These are phyloP conservation scores for Craterostigma plantagineum DNA, from an alignment of 257 asterid genomes.

Conservation along the genomic window DNA sequence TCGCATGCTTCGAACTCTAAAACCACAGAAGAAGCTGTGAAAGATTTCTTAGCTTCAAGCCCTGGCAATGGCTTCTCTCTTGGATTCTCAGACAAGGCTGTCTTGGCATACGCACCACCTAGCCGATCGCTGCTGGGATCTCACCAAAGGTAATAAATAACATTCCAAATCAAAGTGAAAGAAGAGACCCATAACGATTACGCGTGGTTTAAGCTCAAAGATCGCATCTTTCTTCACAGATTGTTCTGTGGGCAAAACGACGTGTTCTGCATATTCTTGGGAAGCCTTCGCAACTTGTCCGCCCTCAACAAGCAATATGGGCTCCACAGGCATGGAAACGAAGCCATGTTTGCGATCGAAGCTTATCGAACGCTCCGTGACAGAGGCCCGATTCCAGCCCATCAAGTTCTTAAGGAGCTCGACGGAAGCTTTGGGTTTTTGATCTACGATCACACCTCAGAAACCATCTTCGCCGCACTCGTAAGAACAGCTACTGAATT, in stretches of 20 bases:
- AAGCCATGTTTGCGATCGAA: conserved; percentile 60
- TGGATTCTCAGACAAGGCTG: conserved; percentile 42
- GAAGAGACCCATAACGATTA: neutral
- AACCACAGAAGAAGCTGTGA: conserved; percentile 33
- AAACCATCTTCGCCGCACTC: conserved; percentile 64
- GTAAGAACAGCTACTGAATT: conserved; percentile 23
- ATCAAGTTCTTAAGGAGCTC: conserved; percentile 73
- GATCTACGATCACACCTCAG: conserved; percentile 65
- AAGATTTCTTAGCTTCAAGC: conserved; percentile 40
- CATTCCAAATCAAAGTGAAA: neutral
- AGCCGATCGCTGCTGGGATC: conserved; percentile 11
- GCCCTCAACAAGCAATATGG: conserved; percentile 76
- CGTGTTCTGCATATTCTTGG: conserved; percentile 66
- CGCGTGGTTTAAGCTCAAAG: neutral
- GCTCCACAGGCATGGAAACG: conserved; percentile 47
- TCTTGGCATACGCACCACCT: conserved; percentile 42
- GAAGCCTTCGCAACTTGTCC: conserved; percentile 48
- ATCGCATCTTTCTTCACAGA: conserved; percentile 22
- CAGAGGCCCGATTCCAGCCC: conserved; percentile 86
- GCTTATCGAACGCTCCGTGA: conserved; percentile 89
- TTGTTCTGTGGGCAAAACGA: conserved; percentile 67
- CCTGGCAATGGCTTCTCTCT: conserved; percentile 35
- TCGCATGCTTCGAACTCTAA: conserved; percentile 8
- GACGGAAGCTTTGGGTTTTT: conserved; percentile 85
- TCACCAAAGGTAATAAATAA: conserved; percentile 28